These are phyloP conservation scores for Xerocomus brunneocitrinus DNA, from an alignment of 768 basidiomycete species.

Conservation along the genomic window DNA sequence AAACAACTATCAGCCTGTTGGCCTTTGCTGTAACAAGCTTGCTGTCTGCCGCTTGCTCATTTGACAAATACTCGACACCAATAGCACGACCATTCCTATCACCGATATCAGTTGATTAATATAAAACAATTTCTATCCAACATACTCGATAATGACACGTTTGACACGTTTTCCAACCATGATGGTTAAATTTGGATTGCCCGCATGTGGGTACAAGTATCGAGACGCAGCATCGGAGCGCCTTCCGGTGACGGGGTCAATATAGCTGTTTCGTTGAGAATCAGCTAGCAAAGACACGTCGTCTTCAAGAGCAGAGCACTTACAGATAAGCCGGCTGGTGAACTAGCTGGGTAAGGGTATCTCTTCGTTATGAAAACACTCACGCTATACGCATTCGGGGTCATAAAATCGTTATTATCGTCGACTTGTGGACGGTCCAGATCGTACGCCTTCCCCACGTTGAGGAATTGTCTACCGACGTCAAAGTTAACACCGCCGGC, in stretches of 20 bases:
- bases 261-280: slow-evolving; percentile 38
- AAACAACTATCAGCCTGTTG: slow-evolving; percentile 42
- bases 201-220: slow-evolving; percentile 34
- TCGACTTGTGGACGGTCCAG: slow-evolving; percentile 39
- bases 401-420: slow-evolving; percentile 45
- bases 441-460: slow-evolving; percentile 44
- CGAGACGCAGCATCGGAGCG: slow-evolving; percentile 33
- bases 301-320: background rate
- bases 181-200: slow-evolving; percentile 29
- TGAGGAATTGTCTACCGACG: slow-evolving; percentile 41
- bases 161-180: slow-evolving; percentile 32
- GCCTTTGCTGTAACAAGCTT: slow-evolving; percentile 25
- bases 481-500: slow-evolving; percentile 3
- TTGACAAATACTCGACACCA: slow-evolving; percentile 34
- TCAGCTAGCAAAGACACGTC: slow-evolving; percentile 1
- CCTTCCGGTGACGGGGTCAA: slow-evolving; percentile 39
- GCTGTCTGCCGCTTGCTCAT: slow-evolving; percentile 11
- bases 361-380: slow-evolving; percentile 2
- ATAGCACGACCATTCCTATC: slow-evolving; percentile 33
- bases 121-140: background rate
- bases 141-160: slow-evolving; percentile 36
- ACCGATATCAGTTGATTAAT: background rate
- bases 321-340: slow-evolving; percentile 18
- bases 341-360: background rate
- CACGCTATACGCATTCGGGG: slow-evolving; percentile 22